Conservation (phyloP, 2,329 filamentous ascomycete species). For the Talaromyces islandicus region DNA sequence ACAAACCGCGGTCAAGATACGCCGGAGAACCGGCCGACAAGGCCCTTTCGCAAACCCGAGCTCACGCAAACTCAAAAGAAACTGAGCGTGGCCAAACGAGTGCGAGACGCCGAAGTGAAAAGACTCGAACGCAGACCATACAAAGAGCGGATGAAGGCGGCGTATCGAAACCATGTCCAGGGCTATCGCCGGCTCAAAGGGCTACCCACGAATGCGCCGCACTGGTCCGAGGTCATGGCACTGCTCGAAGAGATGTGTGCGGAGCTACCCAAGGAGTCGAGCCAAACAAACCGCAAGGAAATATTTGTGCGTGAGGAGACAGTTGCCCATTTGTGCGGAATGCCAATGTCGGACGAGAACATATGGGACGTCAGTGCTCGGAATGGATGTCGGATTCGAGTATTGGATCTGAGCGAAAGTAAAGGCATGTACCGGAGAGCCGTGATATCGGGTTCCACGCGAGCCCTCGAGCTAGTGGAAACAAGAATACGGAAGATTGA, state of each 20-base stretch:
- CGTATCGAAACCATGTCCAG: conserved; percentile 16
- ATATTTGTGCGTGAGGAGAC: conserved; percentile 30
- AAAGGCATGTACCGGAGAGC: conserved; percentile 27
- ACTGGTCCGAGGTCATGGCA: conserved; percentile 22
- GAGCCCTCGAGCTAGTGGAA: conserved; percentile 26
- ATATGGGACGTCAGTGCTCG: conserved; percentile 28
- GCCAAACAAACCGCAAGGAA: conserved; percentile 20
- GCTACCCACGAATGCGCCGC: conserved; percentile 4
- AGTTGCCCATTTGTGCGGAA: conserved; percentile 26
- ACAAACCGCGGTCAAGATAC: neutral
- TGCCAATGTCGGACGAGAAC: conserved; percentile 28
- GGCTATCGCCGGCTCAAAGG: neutral
- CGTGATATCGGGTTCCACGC: conserved; percentile 28
- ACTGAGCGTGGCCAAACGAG: neutral
- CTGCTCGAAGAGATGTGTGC: conserved; percentile 20
- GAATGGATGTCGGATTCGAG: conserved; percentile 35
- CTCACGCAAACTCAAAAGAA: neutral
- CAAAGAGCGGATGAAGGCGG: conserved; percentile 17
- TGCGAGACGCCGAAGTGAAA: neutral
- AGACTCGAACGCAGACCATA: neutral
- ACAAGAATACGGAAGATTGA: conserved; percentile 18
- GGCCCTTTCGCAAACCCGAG: neutral
- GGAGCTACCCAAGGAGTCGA: conserved; percentile 10
- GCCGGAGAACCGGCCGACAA: neutral
- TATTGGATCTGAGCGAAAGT: conserved; percentile 24